Evolutionary conservation across 768 basidiomycete genomes (phyloP), one percentile per base, ranked within the genome.

Genomic region (Daedaleopsis nitida): DNA sequence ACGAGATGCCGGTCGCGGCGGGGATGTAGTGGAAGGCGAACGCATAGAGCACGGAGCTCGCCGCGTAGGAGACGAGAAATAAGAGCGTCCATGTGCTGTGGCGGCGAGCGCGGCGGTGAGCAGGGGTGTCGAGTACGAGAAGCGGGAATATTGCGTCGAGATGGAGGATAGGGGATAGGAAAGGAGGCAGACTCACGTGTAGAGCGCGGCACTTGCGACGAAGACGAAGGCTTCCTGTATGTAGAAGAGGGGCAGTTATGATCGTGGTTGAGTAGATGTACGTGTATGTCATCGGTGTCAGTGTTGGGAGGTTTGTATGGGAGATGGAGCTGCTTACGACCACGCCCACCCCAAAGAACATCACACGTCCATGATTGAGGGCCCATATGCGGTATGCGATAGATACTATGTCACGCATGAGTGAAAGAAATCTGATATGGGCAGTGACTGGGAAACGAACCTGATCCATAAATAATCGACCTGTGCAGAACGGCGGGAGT

Each of bases 21-120:
- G 60, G 60, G 32, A 61, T 61, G 60, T 50, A 56, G n/a, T n/a
- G n/a, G n/a, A n/a, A n/a, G n/a, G 59, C 59, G 59, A 60, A 60
- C 9, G 39, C 55, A 10, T 61, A 55, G 34, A 61, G 55, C 55
- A 56, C 19, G 19, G 60, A 61, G 32, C 56, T 38, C 10, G 60
- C 42, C 34, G 50, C 45, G 55, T 52, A 61, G 34, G 50, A 55
- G 55, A 50, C 16, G 42, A 52, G 55, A 55, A 56, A 57, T 49
- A 61, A 52, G 35, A 57, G 50, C 23, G 60, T 60, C 60, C 60
- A 62, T 44, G 53, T 52, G 10, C 60, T 62, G 50, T 16, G 39
- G 2, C 39, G 3, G 39, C 5, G 39, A 42, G 17, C 3, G 10
- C 39, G 10, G 39, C 39, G 3, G 49, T 24, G 39, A 32, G 27